Conservation (phyloP, 1,284 basidiomycete genomes). For the Coniferiporia sulphurascens region DNA sequence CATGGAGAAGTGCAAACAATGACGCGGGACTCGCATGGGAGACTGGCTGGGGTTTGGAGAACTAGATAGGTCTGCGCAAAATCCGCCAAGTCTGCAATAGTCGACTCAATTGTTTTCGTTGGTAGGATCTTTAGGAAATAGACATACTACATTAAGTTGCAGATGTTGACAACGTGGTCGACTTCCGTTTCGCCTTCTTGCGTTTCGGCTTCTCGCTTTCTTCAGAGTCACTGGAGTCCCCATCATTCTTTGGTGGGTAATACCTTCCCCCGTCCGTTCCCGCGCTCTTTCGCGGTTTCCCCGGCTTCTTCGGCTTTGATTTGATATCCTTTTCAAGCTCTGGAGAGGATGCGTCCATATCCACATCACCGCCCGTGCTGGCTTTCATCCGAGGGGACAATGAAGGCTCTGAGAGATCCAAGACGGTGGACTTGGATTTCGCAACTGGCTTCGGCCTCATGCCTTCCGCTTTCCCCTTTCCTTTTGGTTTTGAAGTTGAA, state of each 20-base stretch:
- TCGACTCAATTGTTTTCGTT: not conserved
- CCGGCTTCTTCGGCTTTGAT: constrained; percentile 14
- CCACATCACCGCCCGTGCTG: not conserved
- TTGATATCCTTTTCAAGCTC: constrained; percentile 2
- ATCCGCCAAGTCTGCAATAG: not conserved
- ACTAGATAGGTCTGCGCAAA: not conserved
- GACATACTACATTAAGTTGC: not conserved
- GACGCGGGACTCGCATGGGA: not conserved
- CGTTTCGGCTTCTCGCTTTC: constrained; percentile 14
- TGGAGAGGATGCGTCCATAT: not conserved
- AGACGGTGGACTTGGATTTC: not conserved
- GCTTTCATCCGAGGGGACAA: not conserved
- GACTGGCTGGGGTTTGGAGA: not conserved
- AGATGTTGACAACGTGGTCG: not conserved
- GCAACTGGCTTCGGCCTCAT: constrained; percentile 11
- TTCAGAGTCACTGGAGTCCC: constrained; percentile 4
- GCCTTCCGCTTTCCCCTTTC: constrained; percentile 9
- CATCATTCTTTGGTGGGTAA: constrained; percentile 12
- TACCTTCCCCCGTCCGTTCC: constrained; percentile 16
- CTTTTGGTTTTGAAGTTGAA: constrained; percentile 4
- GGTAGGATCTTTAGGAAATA: not conserved
- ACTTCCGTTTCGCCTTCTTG: constrained; percentile 15
- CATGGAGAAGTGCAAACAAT: not conserved
- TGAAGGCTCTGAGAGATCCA: not conserved
- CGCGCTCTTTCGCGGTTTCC: constrained; percentile 16